phyloP scores from a whole-genome alignment of 2,329 filamentous ascomycete species.

The Bertia moriformis region DNA sequence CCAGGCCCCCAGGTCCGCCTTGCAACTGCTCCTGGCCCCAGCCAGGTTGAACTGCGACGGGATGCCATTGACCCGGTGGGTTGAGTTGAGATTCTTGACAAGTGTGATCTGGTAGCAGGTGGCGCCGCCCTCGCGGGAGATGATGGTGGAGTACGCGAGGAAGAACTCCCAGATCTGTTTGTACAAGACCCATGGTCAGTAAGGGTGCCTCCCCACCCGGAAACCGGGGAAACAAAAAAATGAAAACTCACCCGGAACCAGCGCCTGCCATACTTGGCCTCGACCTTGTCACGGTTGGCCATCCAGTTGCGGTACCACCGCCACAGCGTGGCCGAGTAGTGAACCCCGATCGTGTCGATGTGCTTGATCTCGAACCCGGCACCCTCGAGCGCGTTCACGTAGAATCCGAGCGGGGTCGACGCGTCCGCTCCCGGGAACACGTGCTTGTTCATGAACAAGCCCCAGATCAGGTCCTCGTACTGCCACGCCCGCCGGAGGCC shows the following conservation, averaged over 20 bases:
- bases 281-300: slow-evolving; percentile 79
- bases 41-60: slow-evolving; percentile 52
- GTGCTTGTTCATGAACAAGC: slow-evolving; percentile 99
- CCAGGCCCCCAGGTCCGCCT: no score
- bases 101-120: slow-evolving; percentile 78
- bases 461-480: slow-evolving; percentile 96
- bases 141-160: slow-evolving; percentile 72
- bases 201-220: background rate
- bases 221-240: slow-evolving; percentile 2
- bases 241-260: slow-evolving; percentile 73
- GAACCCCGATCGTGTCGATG: slow-evolving; percentile 85
- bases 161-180: slow-evolving; percentile 85
- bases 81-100: slow-evolving; percentile 82
- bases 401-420: slow-evolving; percentile 79
- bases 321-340: slow-evolving; percentile 95
- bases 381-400: slow-evolving; percentile 70
- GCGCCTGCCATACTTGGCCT: slow-evolving; percentile 83
- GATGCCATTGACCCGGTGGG: slow-evolving; percentile 67
- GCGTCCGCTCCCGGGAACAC: slow-evolving; percentile 95
- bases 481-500: slow-evolving; percentile 92
- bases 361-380: slow-evolving; percentile 83
- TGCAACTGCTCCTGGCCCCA: no score
- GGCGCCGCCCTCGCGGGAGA: slow-evolving; percentile 67
- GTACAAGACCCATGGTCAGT: no score
- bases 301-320: slow-evolving; percentile 99